Percentiles rank a stretch among this genome's conserved stretches.
phyloP scores from a whole-genome alignment of 495 filamentous ascomycete species.

The Aspergillus ellipticus region DNA sequence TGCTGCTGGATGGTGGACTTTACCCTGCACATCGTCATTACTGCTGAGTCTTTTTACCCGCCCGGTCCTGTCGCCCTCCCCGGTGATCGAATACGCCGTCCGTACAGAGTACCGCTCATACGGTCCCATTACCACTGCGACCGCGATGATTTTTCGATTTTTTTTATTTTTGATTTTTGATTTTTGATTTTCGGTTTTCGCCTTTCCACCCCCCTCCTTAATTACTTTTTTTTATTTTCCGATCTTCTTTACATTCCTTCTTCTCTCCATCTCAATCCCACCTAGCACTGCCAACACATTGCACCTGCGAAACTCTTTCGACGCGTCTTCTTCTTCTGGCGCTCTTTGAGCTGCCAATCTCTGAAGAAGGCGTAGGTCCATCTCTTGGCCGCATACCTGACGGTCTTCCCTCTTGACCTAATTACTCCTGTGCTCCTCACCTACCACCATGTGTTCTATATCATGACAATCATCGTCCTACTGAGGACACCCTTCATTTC shows the following conservation, averaged over 20 bases:
- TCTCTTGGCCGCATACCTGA: slow-evolving; percentile 31
- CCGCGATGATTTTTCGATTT: slow-evolving; percentile 2
- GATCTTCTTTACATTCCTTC: slow-evolving; percentile 25
- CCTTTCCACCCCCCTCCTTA: slow-evolving; percentile 17
- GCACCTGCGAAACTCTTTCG: slow-evolving; percentile 21
- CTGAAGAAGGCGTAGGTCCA: slow-evolving; percentile 27
- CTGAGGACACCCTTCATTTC: slow-evolving; percentile 27
- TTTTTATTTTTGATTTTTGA: slow-evolving; percentile 10
- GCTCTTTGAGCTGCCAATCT: slow-evolving; percentile 35
- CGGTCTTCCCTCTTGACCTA: slow-evolving; percentile 21
- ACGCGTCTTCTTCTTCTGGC: slow-evolving; percentile 30
- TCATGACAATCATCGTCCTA: slow-evolving; percentile 44
- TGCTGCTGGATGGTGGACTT: too few species aligned
- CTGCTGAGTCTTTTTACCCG: background rate
- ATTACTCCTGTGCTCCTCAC: slow-evolving; percentile 17
- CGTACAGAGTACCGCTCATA: background rate
- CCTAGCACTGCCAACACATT: slow-evolving; percentile 25
- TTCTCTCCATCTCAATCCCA: slow-evolving; percentile 18
- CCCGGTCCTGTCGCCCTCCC: background rate
- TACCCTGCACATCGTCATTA: slow-evolving; percentile 11
- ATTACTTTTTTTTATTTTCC: slow-evolving; percentile 25
- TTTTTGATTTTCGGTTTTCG: slow-evolving; percentile 16
- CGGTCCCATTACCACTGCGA: background rate
- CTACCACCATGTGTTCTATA: slow-evolving; percentile 37
- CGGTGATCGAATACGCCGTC: background rate